phyloP scores from a whole-genome alignment of 2,329 filamentous ascomycete species.

The Aspergillus sergii region DNA sequence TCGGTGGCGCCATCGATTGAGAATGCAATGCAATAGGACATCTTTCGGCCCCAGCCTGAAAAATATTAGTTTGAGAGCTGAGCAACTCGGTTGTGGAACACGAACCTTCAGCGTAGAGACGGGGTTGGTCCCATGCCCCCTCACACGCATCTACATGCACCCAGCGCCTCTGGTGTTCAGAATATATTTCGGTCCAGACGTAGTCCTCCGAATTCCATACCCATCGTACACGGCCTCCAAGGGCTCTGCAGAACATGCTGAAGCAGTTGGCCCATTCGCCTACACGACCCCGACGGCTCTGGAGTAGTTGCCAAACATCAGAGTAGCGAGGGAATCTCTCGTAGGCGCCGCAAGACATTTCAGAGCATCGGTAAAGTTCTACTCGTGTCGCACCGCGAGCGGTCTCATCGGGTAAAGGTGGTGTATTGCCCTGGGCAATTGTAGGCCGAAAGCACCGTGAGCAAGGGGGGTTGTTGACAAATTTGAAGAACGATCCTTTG shows the following conservation, averaged over 20 bases:
- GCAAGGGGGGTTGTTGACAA: slow-evolving; percentile 94
- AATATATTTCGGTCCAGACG: slow-evolving; percentile 97
- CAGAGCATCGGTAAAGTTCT: slow-evolving; percentile 87
- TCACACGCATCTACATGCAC: slow-evolving; percentile 96
- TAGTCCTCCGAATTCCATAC: slow-evolving; percentile 98
- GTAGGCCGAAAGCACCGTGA: slow-evolving; percentile 80
- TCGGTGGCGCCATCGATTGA: slow-evolving; percentile 79
- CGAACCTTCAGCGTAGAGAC: slow-evolving; percentile 78
- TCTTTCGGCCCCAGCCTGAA: slow-evolving; percentile 86
- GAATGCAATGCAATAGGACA: slow-evolving; percentile 96
- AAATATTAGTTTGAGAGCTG: slow-evolving; percentile 11
- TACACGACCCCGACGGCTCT: slow-evolving; percentile 81
- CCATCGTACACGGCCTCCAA: slow-evolving; percentile 90
- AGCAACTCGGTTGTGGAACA: background rate
- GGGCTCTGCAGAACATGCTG: slow-evolving; percentile 93
- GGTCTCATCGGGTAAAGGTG: slow-evolving; percentile 83
- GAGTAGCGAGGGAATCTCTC: slow-evolving; percentile 94
- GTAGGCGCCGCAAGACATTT: slow-evolving; percentile 70
- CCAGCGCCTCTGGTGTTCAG: slow-evolving; percentile 89
- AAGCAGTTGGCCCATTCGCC: slow-evolving; percentile 99
- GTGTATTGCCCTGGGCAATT: slow-evolving; percentile 77
- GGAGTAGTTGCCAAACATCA: slow-evolving; percentile 88
- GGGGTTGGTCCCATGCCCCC: slow-evolving; percentile 91
- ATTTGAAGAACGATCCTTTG: slow-evolving; percentile 90
- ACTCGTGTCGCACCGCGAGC: slow-evolving; percentile 85